Base-by-base conservation (phyloP, 306 rosid species). In the Cucumis cinereus region DNA sequence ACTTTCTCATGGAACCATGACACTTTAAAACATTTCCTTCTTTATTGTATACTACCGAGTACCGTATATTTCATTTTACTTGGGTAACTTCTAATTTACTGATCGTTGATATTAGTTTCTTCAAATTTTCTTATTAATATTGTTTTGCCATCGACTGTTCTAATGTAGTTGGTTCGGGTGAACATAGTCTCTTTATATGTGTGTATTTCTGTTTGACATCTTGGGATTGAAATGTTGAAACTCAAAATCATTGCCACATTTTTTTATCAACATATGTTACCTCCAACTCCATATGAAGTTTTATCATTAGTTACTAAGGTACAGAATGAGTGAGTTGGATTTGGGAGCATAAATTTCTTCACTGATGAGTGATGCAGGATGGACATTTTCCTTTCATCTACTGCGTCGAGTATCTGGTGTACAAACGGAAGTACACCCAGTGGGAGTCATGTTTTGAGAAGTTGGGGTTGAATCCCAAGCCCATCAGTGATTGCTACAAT, bases 361-460 rank as follows among this genome's bases (percentile, higher is more conserved):
- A 54, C 24, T 56, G 41, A n/a, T 84, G 52, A 3, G 17, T 45
- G 3, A 2, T 45, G 89, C 96, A 92, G 97, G 78, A 59, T 60
- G 84, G 72, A 54, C 90, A 94, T 80, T 94, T 94, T 82, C 90
- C 91, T 66, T 90, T 91, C 81, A 87, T 91, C 66, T 81, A 90
- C 66, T 93, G 97, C 81, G 61, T 91, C 16, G 97, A 93, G 93
- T 74, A 78, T 62, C 76, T 88, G 69, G 91, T 52, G 53, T 53
- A 49, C 16, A 69, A 79, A 41, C 57, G 16, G 62, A 84, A 79
- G 82, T 74, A 73, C 71, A 19, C 19, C 8, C 77, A 86, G 75
- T 94, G 99, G 96, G 87, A 87, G 77, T 89, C 88, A 8, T 92
- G 97, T 79, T 94, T 82, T 77, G 78, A 86, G 76, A 87, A 85